Evolutionary conservation across 2,329 filamentous ascomycete species (phyloP).

Genomic region (Penicillium verrucosum): DNA sequence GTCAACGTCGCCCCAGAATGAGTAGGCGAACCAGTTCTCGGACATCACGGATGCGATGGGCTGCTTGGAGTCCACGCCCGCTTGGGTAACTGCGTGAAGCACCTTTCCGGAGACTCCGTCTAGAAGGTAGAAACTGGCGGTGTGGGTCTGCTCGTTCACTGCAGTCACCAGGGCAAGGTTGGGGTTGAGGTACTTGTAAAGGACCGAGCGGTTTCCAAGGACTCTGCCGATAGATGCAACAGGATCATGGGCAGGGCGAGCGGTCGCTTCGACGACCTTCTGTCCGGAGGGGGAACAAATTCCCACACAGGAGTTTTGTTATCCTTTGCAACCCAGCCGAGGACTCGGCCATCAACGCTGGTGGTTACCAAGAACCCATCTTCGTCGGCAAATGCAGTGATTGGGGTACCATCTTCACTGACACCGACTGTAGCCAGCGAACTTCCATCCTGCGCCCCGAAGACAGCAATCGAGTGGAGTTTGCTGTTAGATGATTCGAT

Average conservation of each 20-base stretch:
- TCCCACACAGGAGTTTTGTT: conserved; percentile 61
- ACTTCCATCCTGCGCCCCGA: conserved; percentile 22
- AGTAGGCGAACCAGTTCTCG: conserved; percentile 95
- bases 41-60: conserved; percentile 74
- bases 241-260: conserved; percentile 72
- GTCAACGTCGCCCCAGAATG: conserved; percentile 60
- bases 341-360: conserved; percentile 40
- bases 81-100: conserved; percentile 67
- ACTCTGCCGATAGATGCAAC: conserved; percentile 94
- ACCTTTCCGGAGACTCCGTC: conserved; percentile 83
- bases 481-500: conserved; percentile 22
- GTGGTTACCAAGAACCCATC: conserved; percentile 42
- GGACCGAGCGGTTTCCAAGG: conserved; percentile 83
- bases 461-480: conserved; percentile 32
- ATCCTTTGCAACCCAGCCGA: conserved; percentile 43
- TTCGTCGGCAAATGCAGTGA: conserved; percentile 28
- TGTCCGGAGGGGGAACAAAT: conserved; percentile 66
- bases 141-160: conserved; percentile 52
- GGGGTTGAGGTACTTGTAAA: conserved; percentile 95
- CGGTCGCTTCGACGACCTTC: conserved; percentile 64
- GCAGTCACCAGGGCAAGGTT: conserved; percentile 77
- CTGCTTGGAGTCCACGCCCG: conserved; percentile 69
- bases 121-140: conserved; percentile 72
- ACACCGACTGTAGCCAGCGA: conserved; percentile 31
- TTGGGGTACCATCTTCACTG: conserved; percentile 35